Evolutionary conservation across 495 filamentous ascomycete species (phyloP), one percentile per base, ranked within the genome.

Genomic region (Penicillium soppii): DNA sequence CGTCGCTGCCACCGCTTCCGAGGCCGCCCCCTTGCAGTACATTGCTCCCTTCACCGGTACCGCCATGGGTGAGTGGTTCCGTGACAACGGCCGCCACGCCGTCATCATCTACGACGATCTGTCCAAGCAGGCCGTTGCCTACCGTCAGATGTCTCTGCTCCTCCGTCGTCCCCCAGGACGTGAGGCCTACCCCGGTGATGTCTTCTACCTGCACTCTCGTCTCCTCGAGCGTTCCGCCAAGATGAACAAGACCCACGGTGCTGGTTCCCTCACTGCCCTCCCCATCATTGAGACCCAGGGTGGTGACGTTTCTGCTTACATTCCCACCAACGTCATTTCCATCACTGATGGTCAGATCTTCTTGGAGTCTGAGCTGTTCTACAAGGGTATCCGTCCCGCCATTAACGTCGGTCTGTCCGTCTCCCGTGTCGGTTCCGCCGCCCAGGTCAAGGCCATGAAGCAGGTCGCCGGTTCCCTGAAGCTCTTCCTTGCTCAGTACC

Each of bases 361-460:
- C 90, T 85, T 98, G 84, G 94, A 98, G 80, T 72, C 95, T 60
- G 94, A 98, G 73, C 84, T 98, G 56, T 98, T 98, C 89, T 98
- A 98, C 87, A 98, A 98, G 88, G 94, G 94, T 96, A 78, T 98
- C 78, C 95, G 94, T 70, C 94, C 94, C 62, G 94, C 94, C 79
- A 98, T 98, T 80, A 98, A 98, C 85, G 94, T 98, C 87, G 94
- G 94, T 94, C 89, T 98, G 50, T 98, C 94, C 68, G 94, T 98
- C 57, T 98, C 94, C 68, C 94, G 94, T 88, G 94, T 98, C 85
- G 94, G 94, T 72, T 98, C 94, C 66, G 91, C 94, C 72, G 94
- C 94, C 68, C 94, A 98, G 83, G 86, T 98, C 77, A 98, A 98
- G 89, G 91, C 94, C 77, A 98, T 98, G 94, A 98, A 97, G 83